Evolutionary conservation across 2,329 filamentous ascomycete species (phyloP), one percentile per base, ranked within the genome.

Genomic region (Pseudogymnoascus sp.): DNA sequence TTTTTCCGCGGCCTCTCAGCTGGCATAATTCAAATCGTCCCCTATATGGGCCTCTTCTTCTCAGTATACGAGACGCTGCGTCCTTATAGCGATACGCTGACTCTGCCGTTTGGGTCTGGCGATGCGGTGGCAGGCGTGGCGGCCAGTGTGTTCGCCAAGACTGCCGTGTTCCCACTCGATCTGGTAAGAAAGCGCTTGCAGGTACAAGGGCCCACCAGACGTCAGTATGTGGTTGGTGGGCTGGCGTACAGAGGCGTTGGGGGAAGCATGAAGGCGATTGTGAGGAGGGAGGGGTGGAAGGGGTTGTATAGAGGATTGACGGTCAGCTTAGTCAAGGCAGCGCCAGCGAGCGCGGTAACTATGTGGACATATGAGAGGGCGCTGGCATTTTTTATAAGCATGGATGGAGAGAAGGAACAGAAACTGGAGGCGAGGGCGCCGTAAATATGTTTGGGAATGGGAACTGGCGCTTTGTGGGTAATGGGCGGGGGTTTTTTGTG

Each of bases 21-120:
- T 1, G 91, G 88, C 0, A 79, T 97, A 21, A 88, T 81, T 27
- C 92, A 97, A 77, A 94, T 97, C 58, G 85, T 96, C 8, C 94
- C 94, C 2, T 96, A 93, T 74, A 99, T 99, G 94, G 94, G 94
- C 12, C 80, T 96, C 2, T 97, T 99, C 78, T 99, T 99, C 76
- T 84, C 90, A 35, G 83, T 86, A 41, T 99, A 97, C 77, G 94
- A 99, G 75, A 80, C 82, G 8, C 77, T 96, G 59, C 81, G 90
- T 5, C 72, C 84, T 5, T 83, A 81, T 0, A 74, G 93, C 51
- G 78, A 79, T 5, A 71, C 71, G 5, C 69, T 86, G 15, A 73
- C 82, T 8, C 73, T 90, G 67, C 87, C 87, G 0, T 87, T 88
- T 73, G 90, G 92, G 17, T 87, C 87, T 13, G 89, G 89, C 1